Percentiles rank a stretch among this genome's conserved stretches.
Evolutionary conservation across 2,329 filamentous ascomycete species (phyloP).

Genomic region (Penicillium capsulatum): DNA sequence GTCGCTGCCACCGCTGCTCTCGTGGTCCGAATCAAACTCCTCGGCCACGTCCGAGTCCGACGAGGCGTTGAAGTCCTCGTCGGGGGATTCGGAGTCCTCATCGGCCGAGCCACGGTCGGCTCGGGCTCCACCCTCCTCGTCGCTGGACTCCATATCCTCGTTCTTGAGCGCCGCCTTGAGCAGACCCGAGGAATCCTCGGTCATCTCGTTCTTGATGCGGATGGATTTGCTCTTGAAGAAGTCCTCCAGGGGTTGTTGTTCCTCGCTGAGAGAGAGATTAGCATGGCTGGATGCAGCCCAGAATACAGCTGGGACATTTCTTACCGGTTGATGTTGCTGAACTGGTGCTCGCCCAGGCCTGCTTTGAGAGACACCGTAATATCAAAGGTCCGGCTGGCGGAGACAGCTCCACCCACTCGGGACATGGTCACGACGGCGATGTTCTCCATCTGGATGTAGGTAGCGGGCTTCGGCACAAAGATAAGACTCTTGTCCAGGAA

Average conservation of each 20-base stretch:
- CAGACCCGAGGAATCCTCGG: constrained; percentile 68
- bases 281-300: too few species aligned
- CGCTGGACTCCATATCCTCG: constrained; percentile 76
- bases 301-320: too few species aligned
- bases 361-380: constrained; percentile 89
- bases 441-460: constrained; percentile 94
- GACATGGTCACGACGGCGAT: constrained; percentile 90
- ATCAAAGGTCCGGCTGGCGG: constrained; percentile 92
- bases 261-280: constrained; percentile 57
- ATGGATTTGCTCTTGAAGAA: constrained; percentile 97
- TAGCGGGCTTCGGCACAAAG: constrained; percentile 97
- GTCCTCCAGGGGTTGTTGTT: constrained; percentile 90
- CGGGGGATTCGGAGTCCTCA: constrained; percentile 90
- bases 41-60: constrained; percentile 94
- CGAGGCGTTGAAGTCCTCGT: constrained; percentile 92
- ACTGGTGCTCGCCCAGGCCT: constrained; percentile 83
- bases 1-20: constrained; percentile 70
- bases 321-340: constrained; percentile 95
- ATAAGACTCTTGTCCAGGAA: constrained; percentile 97
- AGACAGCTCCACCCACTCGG: constrained; percentile 88
- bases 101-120: constrained; percentile 86
- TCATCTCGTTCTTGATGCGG: constrained; percentile 97
- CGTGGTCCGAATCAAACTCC: constrained; percentile 88
- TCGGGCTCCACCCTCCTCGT: constrained; percentile 67
- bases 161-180: constrained; percentile 79